These are phyloP conservation scores for Cryphonectria parasitica DNA, from an alignment of 2,329 filamentous ascomycete species.

Conservation along the genomic window DNA sequence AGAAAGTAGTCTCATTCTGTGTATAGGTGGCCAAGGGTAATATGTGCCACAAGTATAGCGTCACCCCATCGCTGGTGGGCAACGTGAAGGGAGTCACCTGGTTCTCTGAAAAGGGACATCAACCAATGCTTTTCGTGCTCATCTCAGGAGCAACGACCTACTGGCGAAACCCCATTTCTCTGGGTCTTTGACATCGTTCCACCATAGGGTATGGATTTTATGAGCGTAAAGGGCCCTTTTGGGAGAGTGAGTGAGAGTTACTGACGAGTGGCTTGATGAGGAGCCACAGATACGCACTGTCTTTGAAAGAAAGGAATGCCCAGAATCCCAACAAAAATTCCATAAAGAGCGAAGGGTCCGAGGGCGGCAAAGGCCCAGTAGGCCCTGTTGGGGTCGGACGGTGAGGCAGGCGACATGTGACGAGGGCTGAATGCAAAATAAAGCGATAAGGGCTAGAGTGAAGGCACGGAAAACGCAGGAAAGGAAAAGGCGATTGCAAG, in stretches of 20 bases:
- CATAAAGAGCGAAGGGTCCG: constrained; percentile 65
- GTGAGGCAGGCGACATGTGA: constrained; percentile 7
- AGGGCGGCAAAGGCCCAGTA: constrained; percentile 58
- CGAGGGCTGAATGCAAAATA: not conserved
- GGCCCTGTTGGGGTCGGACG: constrained; percentile 42
- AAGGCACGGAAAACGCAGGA: not conserved
- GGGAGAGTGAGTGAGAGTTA: not conserved
- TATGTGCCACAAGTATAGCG: constrained; percentile 88
- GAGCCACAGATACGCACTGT: constrained; percentile 63
- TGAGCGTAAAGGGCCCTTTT: constrained; percentile 77
- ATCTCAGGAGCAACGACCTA: constrained; percentile 44
- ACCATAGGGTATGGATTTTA: constrained; percentile 72
- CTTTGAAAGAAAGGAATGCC: constrained; percentile 75
- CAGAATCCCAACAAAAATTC: constrained; percentile 65
- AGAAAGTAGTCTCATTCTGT: constrained; percentile 66
- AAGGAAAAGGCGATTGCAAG: not conserved
- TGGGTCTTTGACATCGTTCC: constrained; percentile 73
- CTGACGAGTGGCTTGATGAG: not conserved
- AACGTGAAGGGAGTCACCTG: constrained; percentile 88
- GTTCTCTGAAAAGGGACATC: constrained; percentile 59
- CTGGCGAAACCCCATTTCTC: constrained; percentile 87
- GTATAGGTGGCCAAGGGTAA: constrained; percentile 78
- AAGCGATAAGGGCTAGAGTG: not conserved
- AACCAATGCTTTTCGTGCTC: not conserved
- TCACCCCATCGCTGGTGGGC: constrained; percentile 73